These are phyloP conservation scores for Lodderomyces orthopsilosis DNA, from an alignment of 1,139 yeast genomes.

Conservation along the genomic window DNA sequence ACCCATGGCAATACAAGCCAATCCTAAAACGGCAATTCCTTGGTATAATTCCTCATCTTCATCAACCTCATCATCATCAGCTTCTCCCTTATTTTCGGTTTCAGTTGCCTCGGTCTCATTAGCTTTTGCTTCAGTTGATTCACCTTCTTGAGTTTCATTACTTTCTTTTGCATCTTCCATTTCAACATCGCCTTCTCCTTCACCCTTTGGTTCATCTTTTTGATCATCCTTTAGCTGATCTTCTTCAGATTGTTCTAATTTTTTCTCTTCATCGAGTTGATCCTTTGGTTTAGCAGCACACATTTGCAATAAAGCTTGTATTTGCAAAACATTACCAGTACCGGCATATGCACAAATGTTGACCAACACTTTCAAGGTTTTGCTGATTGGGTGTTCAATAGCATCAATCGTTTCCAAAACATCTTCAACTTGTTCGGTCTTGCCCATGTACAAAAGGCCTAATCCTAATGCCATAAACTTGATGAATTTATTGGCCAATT, in stretches of 20 bases:
- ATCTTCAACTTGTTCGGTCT: constrained; percentile 92
- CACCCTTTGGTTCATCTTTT: constrained; percentile 17
- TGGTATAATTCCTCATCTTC: constrained; percentile 69
- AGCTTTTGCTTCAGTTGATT: constrained; percentile 16
- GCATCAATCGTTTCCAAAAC: constrained; percentile 93
- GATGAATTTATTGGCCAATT: constrained; percentile 81
- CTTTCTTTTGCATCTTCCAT: constrained; percentile 18
- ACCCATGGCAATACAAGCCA: constrained; percentile 95
- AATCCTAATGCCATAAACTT: constrained; percentile 89
- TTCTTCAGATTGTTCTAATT: constrained; percentile 38
- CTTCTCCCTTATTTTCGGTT: constrained; percentile 18
- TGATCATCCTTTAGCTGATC: constrained; percentile 23
- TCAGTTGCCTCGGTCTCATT: constrained; percentile 16
- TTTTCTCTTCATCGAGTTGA: constrained; percentile 31
- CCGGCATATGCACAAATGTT: constrained; percentile 96
- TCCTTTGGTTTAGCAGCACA: constrained; percentile 62
- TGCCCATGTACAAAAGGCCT: constrained; percentile 90
- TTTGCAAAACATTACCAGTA: constrained; percentile 94
- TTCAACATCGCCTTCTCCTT: constrained; percentile 21
- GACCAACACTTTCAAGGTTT: constrained; percentile 84
- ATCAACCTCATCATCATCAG: constrained; percentile 25
- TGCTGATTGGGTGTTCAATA: constrained; percentile 90
- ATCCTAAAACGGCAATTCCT: constrained; percentile 90
- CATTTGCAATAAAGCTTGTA: constrained; percentile 87
- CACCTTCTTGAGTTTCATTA: constrained; percentile 1